Conservation (phyloP, 2,329 filamentous ascomycete species). For the Xylariaceae sp. region DNA sequence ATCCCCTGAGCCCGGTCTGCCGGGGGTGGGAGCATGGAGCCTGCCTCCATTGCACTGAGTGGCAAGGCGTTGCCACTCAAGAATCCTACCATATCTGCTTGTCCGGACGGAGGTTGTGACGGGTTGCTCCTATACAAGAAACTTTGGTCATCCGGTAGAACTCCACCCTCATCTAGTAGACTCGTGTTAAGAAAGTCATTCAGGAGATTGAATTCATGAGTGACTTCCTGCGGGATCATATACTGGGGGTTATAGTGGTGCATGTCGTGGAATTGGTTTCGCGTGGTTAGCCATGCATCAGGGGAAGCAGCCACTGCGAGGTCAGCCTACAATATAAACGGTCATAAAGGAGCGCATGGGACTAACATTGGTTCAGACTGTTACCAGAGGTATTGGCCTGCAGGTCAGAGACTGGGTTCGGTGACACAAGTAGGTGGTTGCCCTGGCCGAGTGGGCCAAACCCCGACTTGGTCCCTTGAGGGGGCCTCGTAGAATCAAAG, state of each 20-base stretch:
- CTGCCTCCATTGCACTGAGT: conserved; percentile 34
- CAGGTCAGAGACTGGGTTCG: conserved; percentile 61
- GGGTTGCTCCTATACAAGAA: conserved; percentile 38
- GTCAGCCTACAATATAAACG: conserved; percentile 28
- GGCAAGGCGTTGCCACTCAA: conserved; percentile 34
- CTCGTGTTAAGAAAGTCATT: conserved; percentile 95
- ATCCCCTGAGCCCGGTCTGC: conserved; percentile 50
- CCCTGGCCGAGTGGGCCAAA: conserved; percentile 46
- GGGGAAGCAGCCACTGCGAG: conserved; percentile 68
- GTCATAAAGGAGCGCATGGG: conserved; percentile 30
- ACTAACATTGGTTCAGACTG: conserved; percentile 72
- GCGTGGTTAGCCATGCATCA: conserved; percentile 73
- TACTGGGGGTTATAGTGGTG: conserved; percentile 89
- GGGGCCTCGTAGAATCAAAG: conserved; percentile 36
- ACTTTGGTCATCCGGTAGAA: conserved; percentile 61
- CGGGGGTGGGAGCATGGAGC: conserved; percentile 46
- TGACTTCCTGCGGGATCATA: conserved; percentile 89
- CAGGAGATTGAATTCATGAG: conserved; percentile 92
- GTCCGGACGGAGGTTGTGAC: conserved; percentile 33
- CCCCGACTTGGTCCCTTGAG: conserved; percentile 40
- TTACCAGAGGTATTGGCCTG: conserved; percentile 56
- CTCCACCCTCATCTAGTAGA: conserved; percentile 74
- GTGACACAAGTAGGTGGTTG: conserved; percentile 63
- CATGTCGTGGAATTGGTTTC: conserved; percentile 89
- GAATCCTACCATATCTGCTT: conserved; percentile 46